A percentile compares a stretch with the other conserved stretches of the same genome.
Conservation (phyloP, 2,329 filamentous ascomycete genomes). For the Atkinsonella texensis region DNA sequence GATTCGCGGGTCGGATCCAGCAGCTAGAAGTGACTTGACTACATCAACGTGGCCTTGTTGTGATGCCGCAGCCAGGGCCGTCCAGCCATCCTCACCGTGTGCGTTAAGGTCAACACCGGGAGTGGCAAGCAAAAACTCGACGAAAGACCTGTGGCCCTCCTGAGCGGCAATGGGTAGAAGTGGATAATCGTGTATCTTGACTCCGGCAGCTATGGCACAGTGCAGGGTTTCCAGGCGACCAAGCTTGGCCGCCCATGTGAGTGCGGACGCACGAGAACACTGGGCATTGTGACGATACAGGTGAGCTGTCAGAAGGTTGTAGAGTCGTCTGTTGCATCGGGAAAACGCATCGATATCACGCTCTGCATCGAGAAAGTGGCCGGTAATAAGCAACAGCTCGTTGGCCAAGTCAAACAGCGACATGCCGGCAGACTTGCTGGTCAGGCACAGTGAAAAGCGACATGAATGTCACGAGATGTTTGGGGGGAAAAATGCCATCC, state of each 20-base stretch:
- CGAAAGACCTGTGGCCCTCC: neutral
- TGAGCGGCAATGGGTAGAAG: constrained; percentile 6
- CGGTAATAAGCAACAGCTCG: constrained; percentile 6
- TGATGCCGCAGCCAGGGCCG: constrained; percentile 7
- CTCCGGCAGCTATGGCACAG: constrained; percentile 3
- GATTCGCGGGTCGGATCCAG: constrained; percentile 2
- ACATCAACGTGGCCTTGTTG: constrained; percentile 4
- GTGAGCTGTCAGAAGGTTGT: neutral
- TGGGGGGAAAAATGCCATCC: neutral
- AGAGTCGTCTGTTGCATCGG: constrained; percentile 3
- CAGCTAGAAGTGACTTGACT: constrained; percentile 4
- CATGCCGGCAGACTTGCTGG: neutral
- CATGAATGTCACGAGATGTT: neutral
- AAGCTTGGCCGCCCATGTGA: constrained; percentile 5
- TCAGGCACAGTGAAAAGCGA: neutral
- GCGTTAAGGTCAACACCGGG: constrained; percentile 3
- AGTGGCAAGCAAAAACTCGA: constrained; percentile 2
- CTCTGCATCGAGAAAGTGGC: neutral
- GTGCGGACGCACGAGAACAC: neutral
- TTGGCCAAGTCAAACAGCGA: constrained; percentile 5
- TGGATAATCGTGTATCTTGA: neutral
- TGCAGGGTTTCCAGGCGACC: constrained; percentile 3
- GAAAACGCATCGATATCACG: constrained; percentile 4
- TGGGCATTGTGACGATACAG: constrained; percentile 5
- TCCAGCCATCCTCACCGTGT: constrained; percentile 4